phyloP scores from a whole-genome alignment of 306 rosid genomes.

The Mimosa pudica region DNA sequence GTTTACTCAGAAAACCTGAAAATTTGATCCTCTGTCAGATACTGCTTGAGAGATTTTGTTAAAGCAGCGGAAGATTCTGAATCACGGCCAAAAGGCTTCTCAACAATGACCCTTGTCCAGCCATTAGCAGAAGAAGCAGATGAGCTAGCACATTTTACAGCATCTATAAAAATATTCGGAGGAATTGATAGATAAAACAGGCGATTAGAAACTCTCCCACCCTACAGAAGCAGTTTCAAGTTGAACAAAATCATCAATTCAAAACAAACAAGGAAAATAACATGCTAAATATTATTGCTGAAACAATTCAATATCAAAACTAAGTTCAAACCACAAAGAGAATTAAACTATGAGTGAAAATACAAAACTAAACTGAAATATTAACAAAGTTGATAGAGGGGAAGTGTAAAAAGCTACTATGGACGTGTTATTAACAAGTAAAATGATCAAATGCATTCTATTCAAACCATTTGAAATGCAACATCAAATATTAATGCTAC shows the following conservation, averaged over 20 bases:
- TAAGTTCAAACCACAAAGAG: neutral
- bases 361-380: neutral
- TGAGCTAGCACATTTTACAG: constrained; percentile 80
- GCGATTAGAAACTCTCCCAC: constrained; percentile 77
- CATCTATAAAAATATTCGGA: constrained; percentile 81
- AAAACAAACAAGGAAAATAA: neutral
- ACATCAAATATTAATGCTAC: constrained; percentile 16
- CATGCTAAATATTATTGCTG: constrained; percentile 3
- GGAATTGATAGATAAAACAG: constrained; percentile 90
- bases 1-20: constrained; percentile 57
- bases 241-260: constrained; percentile 37
- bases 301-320: neutral
- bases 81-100: constrained; percentile 95
- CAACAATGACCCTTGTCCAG: constrained; percentile 97
- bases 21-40: constrained; percentile 85
- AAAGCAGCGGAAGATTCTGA: constrained; percentile 92
- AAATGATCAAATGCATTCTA: neutral
- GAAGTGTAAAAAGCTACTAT: neutral
- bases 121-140: constrained; percentile 82
- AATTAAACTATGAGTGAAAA: neutral
- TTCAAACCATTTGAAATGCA: neutral
- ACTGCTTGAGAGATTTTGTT: constrained; percentile 77
- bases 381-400: constrained; percentile 9
- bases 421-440: constrained; percentile 9
- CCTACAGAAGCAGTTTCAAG: constrained; percentile 54